Evolutionary conservation across 2,329 filamentous ascomycete species (phyloP), one percentile per base, ranked within the genome.

Genomic region (Epichloe gansuensis): DNA sequence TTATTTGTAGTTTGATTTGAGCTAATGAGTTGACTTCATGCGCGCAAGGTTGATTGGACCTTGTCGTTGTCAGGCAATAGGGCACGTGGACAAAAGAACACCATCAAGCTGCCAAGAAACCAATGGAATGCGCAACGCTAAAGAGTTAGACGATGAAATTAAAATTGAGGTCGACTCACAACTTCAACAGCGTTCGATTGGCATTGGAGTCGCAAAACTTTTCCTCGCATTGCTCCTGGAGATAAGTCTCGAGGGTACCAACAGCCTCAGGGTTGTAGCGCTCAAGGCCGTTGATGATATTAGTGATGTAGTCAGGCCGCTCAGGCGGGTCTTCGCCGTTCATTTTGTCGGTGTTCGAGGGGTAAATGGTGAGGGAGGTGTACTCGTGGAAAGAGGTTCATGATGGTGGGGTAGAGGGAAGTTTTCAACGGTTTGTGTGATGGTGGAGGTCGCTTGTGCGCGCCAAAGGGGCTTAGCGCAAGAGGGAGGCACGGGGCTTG

Each of bases 231-330:
- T 98, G 93, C 71, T 89, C 84, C 66, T 80, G 79, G 57, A 98
- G 85, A 72, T 98, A 98, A 69, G 88, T 85, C 78, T 98, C 91
- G 71, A 98, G 93, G 59, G 87, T 79, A 56, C 81, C 81, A 48
- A 94, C 95, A 49, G 93, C 95, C 76, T 98, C 93, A 42, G 93
- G 93, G 72, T 98, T 98, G 77, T 98, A 98, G 66, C 93, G 82
- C 73, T 98, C 93, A 58, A 98, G 87, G 62, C 93, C 91, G 73
- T 91, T 95, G 67, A 98, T 89, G 66, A 98, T 96, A 70, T 75
- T 78, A 67, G 89, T 85, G 71, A 98, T 94, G 70, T 93, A 84
- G 61, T 93, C 87, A 62, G 93, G 91, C 70, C 93, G 80, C 72
- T 95, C 88, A 63, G 88, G 84, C 75, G 88, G 87, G 72, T 90